These are phyloP conservation scores for Globisporangium nunn DNA, from an alignment of 352 stramenopile genomes.

Conservation along the genomic window DNA sequence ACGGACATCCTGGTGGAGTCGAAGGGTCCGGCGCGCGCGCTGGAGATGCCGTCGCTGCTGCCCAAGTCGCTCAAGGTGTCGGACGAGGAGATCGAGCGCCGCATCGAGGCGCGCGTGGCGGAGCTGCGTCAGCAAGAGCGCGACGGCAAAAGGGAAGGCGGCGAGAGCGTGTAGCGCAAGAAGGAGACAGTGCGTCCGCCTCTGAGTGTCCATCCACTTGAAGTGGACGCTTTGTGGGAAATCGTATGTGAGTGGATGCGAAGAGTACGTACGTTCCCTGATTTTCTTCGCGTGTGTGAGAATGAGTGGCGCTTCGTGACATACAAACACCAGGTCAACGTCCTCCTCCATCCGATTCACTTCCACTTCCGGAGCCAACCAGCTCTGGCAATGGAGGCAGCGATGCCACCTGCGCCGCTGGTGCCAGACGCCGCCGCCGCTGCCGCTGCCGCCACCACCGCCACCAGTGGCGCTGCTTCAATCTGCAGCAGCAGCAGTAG, in stretches of 20 bases:
- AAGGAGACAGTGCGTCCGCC: background rate
- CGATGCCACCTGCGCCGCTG: no score
- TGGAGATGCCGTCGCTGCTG: slow-evolving; percentile 69
- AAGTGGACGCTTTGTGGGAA: background rate
- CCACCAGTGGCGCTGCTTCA: background rate
- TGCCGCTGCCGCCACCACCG: background rate
- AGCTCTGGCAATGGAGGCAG: background rate
- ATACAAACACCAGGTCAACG: background rate
- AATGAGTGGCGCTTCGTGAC: background rate
- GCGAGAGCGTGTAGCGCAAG: background rate
- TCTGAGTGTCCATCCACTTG: background rate
- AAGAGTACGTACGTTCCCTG: background rate
- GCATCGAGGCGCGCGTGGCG: slow-evolving; percentile 63
- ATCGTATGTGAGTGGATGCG: background rate
- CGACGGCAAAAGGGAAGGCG: background rate
- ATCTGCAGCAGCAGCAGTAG: background rate
- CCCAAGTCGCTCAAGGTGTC: slow-evolving; percentile 59
- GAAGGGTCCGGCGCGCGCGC: slow-evolving; percentile 39
- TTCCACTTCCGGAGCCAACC: background rate
- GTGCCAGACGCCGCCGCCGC: no score
- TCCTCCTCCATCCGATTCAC: background rate
- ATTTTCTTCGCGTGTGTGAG: background rate
- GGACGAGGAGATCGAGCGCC: slow-evolving; percentile 73
- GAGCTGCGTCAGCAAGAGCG: slow-evolving; percentile 39
- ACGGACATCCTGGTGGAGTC: slow-evolving; percentile 53